phyloP scores from a whole-genome alignment of 1,284 basidiomycete genomes.

The Moniliella sp. region DNA sequence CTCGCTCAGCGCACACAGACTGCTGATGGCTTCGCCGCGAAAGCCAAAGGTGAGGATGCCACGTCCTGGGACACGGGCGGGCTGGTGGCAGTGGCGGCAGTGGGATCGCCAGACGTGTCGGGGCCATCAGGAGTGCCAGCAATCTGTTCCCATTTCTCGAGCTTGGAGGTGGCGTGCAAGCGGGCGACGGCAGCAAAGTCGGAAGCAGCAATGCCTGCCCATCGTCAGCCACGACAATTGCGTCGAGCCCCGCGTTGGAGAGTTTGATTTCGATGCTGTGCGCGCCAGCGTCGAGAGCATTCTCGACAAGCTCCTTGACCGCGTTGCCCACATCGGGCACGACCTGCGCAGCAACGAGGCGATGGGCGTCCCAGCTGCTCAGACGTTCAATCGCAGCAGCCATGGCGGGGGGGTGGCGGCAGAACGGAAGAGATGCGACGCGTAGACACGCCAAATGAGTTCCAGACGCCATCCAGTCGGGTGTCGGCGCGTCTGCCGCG shows the following conservation, averaged over 20 bases:
- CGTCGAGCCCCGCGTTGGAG: constrained; percentile 64
- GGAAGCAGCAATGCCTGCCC: constrained; percentile 59
- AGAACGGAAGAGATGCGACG: too few species aligned
- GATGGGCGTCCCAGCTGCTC: constrained; percentile 26
- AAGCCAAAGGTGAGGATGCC: constrained; percentile 78
- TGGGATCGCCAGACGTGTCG: too few species aligned
- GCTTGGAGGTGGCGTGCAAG: constrained; percentile 85
- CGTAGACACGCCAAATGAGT: too few species aligned
- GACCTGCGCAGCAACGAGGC: constrained; percentile 72
- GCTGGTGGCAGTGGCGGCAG: too few species aligned
- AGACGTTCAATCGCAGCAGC: too few species aligned
- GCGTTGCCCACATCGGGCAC: constrained; percentile 74
- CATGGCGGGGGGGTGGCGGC: too few species aligned
- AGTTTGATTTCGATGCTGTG: constrained; percentile 72
- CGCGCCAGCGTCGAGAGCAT: constrained; percentile 76
- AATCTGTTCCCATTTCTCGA: constrained; percentile 56
- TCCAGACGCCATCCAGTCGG: too few species aligned
- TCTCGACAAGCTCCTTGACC: constrained; percentile 89
- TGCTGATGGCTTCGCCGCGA: constrained; percentile 79
- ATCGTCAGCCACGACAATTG: constrained; percentile 77
- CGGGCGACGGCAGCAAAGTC: constrained; percentile 62
- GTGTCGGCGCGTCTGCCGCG: too few species aligned
- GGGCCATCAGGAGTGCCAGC: too few species aligned
- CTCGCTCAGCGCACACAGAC: constrained; percentile 58
- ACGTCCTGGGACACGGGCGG: too few species aligned